A percentile compares a stretch with the other conserved stretches of the same genome.
Evolutionary conservation across 495 filamentous ascomycete genomes (phyloP).

Genomic region (Daldinia vernicosa): DNA sequence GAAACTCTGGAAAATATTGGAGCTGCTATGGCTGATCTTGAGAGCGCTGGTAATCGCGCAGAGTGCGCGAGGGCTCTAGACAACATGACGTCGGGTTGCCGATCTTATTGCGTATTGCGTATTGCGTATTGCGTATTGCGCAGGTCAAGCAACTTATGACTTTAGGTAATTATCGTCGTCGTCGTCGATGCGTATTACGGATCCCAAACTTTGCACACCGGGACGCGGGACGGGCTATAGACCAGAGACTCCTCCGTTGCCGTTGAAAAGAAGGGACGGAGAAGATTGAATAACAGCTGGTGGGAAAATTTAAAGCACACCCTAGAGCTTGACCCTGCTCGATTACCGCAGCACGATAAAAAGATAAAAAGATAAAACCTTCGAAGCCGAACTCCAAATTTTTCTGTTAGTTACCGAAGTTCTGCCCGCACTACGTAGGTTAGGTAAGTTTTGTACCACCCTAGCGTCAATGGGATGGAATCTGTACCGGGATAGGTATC

Average conservation of each 20-base stretch:
- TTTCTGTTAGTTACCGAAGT: slow-evolving; percentile 30
- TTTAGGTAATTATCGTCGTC: background rate
- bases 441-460: slow-evolving; percentile 2
- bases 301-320: slow-evolving; percentile 34
- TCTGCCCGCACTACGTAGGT: slow-evolving; percentile 19
- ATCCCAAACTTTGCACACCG: background rate
- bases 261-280: slow-evolving; percentile 17
- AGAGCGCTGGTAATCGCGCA: slow-evolving; percentile 43
- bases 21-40: slow-evolving; percentile 41
- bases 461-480: background rate
- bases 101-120: slow-evolving; percentile 14
- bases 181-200: slow-evolving; percentile 1
- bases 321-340: slow-evolving; percentile 12
- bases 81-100: slow-evolving; percentile 49
- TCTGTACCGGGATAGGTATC: background rate
- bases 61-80: slow-evolving; percentile 54
- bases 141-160: slow-evolving; percentile 5
- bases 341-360: slow-evolving; percentile 4
- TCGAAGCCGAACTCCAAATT: slow-evolving; percentile 20
- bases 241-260: slow-evolving; percentile 20
- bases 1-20: slow-evolving; percentile 28
- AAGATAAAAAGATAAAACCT: background rate
- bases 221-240: background rate
- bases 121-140: too few relatives aligned
- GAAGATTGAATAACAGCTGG: slow-evolving; percentile 18